Evolutionary conservation across 2,329 filamentous ascomycete species (phyloP).

Genomic region (Dryadomyces sulphureus): DNA sequence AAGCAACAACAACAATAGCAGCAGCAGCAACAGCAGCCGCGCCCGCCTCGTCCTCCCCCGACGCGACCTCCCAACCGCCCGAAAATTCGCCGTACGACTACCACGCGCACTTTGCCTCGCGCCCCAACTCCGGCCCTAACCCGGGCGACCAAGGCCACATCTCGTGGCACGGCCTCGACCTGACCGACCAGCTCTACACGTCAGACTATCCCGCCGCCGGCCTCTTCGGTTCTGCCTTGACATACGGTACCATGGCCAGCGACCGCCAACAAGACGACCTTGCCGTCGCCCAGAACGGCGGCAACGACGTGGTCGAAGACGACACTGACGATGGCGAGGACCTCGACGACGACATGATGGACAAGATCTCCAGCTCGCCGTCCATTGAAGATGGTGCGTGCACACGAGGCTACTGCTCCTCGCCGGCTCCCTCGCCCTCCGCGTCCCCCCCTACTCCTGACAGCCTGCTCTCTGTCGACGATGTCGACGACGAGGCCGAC

Average conservation of each 20-base stretch:
- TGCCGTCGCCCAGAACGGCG: constrained; percentile 47
- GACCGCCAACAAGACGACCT: constrained; percentile 36
- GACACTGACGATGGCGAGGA: constrained; percentile 55
- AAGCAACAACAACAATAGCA: neutral
- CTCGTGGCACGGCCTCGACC: neutral
- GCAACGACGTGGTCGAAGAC: constrained; percentile 36
- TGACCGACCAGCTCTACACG: neutral
- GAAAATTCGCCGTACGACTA: no score
- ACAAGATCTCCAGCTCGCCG: constrained; percentile 96
- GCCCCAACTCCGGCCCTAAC: neutral
- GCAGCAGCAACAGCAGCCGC: constrained; percentile 8
- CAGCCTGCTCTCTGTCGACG: neutral
- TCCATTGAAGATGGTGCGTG: constrained; percentile 98
- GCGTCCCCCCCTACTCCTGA: neutral
- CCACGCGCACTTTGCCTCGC: neutral
- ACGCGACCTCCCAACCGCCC: no score
- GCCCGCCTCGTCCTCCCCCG: no score
- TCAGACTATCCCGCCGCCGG: constrained; percentile 8
- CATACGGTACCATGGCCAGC: constrained; percentile 14
- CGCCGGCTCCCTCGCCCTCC: neutral
- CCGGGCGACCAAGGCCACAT: neutral
- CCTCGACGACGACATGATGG: constrained; percentile 85
- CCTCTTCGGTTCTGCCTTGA: no score
- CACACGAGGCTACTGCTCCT: constrained; percentile 8
- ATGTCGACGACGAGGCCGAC: neutral